These are phyloP conservation scores for Plenodomus biglobosus DNA, from an alignment of 2,329 filamentous ascomycete genomes.

Conservation along the genomic window DNA sequence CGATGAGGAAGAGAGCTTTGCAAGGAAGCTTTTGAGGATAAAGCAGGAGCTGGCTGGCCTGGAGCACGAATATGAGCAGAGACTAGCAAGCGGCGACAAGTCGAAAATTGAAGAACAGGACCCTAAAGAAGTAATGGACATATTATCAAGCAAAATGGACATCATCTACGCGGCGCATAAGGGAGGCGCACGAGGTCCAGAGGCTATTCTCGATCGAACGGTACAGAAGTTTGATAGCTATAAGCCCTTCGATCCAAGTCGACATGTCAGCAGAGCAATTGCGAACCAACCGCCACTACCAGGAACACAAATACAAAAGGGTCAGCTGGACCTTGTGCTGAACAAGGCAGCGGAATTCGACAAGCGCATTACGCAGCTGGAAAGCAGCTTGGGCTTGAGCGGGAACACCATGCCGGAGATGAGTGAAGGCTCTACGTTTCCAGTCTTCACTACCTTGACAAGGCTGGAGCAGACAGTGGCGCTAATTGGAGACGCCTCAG, in stretches of 20 bases:
- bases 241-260: conserved; percentile 29
- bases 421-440: conserved; percentile 53
- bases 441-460: conserved; percentile 80
- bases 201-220: conserved; percentile 40
- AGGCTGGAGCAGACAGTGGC: conserved; percentile 78
- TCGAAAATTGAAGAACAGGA: conserved; percentile 43
- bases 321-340: conserved; percentile 61
- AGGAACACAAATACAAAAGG: conserved; percentile 36
- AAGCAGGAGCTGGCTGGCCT: conserved; percentile 75
- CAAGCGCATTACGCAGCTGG: conserved; percentile 72
- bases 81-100: conserved; percentile 48
- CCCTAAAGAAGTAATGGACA: conserved; percentile 62
- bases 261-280: conserved; percentile 31
- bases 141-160: conserved; percentile 70
- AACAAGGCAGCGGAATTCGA: conserved; percentile 88
- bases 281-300: conserved; percentile 36
- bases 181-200: conserved; percentile 39
- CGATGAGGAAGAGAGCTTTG: conserved; percentile 66
- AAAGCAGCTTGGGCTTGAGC: conserved; percentile 78
- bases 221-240: conserved; percentile 41
- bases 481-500: conserved; percentile 71
- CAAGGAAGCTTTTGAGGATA: conserved; percentile 77
- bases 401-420: conserved; percentile 66
- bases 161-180: conserved; percentile 55
- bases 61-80: conserved; percentile 59